Percentiles rank a stretch among this genome's conserved stretches.
Evolutionary conservation across 331 rosid species (phyloP).

Genomic region (Pyrus hybrid): DNA sequence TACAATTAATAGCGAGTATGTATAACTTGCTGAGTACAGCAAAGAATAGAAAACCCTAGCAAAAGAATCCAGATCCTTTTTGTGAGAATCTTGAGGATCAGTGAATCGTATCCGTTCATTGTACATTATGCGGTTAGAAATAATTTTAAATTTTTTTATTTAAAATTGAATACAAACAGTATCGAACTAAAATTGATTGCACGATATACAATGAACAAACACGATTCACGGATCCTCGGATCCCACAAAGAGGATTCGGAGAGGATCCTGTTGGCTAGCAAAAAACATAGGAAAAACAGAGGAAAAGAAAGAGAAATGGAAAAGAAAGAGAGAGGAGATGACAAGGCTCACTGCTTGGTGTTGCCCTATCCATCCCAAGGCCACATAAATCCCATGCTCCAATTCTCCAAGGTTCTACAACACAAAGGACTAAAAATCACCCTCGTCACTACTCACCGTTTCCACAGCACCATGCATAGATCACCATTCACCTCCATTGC

Average conservation of each 20-base stretch:
- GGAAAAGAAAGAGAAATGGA: background rate
- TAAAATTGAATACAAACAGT: too few species aligned
- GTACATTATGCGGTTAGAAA: too few species aligned
- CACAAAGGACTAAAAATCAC: conserved; percentile 48
- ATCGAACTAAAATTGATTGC: too few species aligned
- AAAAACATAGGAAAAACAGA: background rate
- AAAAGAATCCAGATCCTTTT: too few species aligned
- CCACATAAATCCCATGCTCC: conserved; percentile 42
- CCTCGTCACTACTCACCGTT: conserved; percentile 6
- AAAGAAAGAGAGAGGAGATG: too few species aligned
- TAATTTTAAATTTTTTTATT: too few species aligned
- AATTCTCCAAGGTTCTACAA: conserved; percentile 37
- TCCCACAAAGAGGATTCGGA: too few species aligned
- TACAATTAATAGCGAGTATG: background rate
- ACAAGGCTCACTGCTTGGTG: conserved; percentile 27
- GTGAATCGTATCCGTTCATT: too few species aligned
- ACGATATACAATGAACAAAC: too few species aligned
- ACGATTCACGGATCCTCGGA: too few species aligned
- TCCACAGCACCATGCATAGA: background rate
- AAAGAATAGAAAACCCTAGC: background rate
- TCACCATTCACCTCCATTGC: background rate
- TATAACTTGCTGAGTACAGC: background rate
- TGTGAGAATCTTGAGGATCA: too few species aligned
- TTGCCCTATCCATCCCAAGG: conserved; percentile 36
- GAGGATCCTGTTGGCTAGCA: too few species aligned